Evolutionary conservation across 1,284 basidiomycete species (phyloP), one percentile per base, ranked within the genome.

Genomic region (Leccinum fuscescens): DNA sequence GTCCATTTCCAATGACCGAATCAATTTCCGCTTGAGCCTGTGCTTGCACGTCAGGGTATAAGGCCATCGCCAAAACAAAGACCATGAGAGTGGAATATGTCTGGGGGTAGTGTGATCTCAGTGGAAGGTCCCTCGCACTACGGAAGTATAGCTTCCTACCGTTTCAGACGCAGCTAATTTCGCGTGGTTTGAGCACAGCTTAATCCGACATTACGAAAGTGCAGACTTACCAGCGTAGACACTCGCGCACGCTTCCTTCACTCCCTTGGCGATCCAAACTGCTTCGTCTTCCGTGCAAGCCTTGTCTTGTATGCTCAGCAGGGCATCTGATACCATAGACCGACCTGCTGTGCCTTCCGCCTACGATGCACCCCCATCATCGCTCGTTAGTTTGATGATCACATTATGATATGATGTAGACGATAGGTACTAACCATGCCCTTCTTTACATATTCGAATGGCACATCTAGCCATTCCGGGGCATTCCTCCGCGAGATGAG

Each of bases 51-150:
- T 29, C 27, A 4, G 81, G 82, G 65, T 82, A 68, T 11, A 81
- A 65, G 5, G 80, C 73, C 81, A 85, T 82, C 9, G 78, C 76
- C 54, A 82, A 72, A 29, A 85, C 57, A 64, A 85, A 83, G 1
- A 77, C 77, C n/a, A 76, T 70, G 14, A 79, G 64, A 4, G 78
- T 78, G 6, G 80, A 79, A 3, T 74, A 74, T 0, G 79, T 82
- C 81, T 24, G 12, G 20, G 35, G 57, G 58, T 27, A 42, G 51
- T 62, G 57, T 59, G 24, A 57, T 54, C 51, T 22, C 24, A 62
- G 48, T 60, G 51, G 39, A 60, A 59, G 54, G 9, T 2, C 20
- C n/a, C 55, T 48, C 17, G 53, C 35, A 50, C 17, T 55, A 29
- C 6, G 9, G 5, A 44, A 44, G 1, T 44, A 12, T 29, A 33